Conservation (phyloP, 2,329 filamentous ascomycete genomes). For the Rosellinia necatrix region DNA sequence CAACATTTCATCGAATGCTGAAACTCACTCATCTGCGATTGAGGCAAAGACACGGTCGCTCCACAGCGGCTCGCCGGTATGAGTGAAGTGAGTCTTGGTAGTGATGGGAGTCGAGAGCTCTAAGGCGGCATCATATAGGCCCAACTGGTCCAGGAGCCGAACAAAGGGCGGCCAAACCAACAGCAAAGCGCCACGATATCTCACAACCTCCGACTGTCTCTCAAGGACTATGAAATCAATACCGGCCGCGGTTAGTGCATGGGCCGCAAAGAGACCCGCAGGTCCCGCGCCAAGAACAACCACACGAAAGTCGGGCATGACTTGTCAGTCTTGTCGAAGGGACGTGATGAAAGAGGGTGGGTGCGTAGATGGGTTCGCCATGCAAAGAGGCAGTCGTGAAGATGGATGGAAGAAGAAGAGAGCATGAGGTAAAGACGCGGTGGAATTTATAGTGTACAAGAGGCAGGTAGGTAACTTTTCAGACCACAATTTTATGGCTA, state of each 20-base stretch:
- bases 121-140: conserved; percentile 27
- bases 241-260: conserved; percentile 27
- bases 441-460: no score
- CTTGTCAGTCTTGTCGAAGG: not conserved
- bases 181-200: conserved; percentile 38
- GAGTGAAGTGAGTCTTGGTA: conserved; percentile 18
- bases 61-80: conserved; percentile 8
- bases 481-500: not conserved
- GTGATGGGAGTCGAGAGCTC: conserved; percentile 3
- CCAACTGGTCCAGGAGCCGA: conserved; percentile 42
- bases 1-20: not conserved
- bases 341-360: not conserved
- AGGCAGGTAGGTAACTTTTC: not conserved
- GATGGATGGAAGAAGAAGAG: no score
- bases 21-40: conserved; percentile 21
- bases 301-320: conserved; percentile 25
- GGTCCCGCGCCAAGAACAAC: conserved; percentile 31
- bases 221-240: conserved; percentile 45
- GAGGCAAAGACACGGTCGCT: not conserved
- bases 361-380: no score
- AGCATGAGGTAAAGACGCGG: no score
- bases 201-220: conserved; percentile 32
- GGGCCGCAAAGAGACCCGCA: conserved; percentile 31
- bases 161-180: conserved; percentile 35
- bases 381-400: no score